Evolutionary conservation across 2,329 filamentous ascomycete genomes (phyloP), one percentile per base, ranked within the genome.

Genomic region (Claviceps capensis): DNA sequence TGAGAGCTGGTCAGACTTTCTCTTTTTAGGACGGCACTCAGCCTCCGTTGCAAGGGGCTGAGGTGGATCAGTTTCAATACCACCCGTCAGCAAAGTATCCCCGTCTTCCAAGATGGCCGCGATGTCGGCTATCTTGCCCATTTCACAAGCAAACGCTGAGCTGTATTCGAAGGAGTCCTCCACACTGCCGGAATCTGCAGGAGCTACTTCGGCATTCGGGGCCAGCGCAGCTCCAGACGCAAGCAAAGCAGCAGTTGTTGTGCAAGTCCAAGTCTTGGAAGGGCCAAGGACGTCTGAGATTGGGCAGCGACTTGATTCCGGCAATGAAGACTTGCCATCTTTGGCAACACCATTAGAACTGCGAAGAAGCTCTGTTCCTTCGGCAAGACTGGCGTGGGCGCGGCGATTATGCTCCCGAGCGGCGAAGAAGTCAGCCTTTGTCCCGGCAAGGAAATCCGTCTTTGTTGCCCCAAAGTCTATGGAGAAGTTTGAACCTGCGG

Each of bases 381-480:
- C 34, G 3, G 19, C 17, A 16, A 19, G 23, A 17, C 17, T 30
- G 17, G 30, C n/a, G 6, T 40, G 47, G 30, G 36, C 26, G 26
- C 23, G 50, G n/a, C 53, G 48, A 23, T 71, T 72, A 22, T 61
- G 57, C 47, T 69, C 70, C 26, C 71, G 62, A 5, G 71, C 69
- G 3, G 59, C 59, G 49, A 72, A 72, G 49, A 59, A 72, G 22
- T 70, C 49, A 38, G 41, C n/a, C 30, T 51, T 55, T 22, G 26
- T 34, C 11, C 30, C 9, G 30, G 30, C 3, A 34, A 34, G 30
- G 30, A 34, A 34, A 34, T 34, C 9, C 30, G 30, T 34, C 30
- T 34, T 34, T 34, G 30, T 34, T 34, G 30, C 30, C 9, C 30
- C 30, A 34, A 34, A 34, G 30, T 34, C 30, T 34, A 34, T 34